These are phyloP conservation scores for Aegilops longissima DNA, from an alignment of 176 grass and related monocot genomes.

Conservation along the genomic window DNA sequence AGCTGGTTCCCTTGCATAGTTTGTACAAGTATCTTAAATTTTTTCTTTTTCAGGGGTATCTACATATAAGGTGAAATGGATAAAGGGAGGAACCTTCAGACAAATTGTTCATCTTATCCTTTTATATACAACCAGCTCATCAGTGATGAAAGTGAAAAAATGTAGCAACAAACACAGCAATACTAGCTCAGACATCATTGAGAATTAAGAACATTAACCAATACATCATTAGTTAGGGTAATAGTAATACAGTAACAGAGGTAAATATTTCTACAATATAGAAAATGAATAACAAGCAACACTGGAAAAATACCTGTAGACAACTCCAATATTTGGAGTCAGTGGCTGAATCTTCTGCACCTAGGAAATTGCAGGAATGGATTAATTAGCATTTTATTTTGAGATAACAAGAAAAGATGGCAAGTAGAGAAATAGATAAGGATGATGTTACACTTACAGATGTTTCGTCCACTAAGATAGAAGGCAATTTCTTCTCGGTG, in stretches of 20 bases:
- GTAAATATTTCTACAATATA: not conserved
- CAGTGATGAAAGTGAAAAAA: not conserved
- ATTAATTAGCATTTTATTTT: not conserved
- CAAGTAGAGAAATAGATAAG: not conserved
- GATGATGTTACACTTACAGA: constrained; percentile 48
- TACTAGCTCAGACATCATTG: not conserved
- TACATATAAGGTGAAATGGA: not conserved
- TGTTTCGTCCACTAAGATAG: constrained; percentile 79
- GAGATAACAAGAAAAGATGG: not conserved
- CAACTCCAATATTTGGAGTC: constrained; percentile 92
- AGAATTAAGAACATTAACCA: not conserved
- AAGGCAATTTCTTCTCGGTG: constrained; percentile 82
- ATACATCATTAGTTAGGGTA: not conserved
- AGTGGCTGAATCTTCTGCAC: constrained; percentile 94
- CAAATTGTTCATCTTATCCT: not conserved
- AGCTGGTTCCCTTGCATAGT: not conserved
- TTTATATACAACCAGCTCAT: not conserved
- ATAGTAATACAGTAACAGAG: not conserved
- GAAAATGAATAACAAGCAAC: constrained; percentile 4
- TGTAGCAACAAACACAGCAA: not conserved
- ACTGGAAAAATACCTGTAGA: constrained; percentile 64
- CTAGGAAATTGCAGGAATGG: constrained; percentile 32
- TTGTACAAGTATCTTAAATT: not conserved
- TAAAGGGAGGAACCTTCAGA: not conserved
- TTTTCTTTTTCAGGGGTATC: not conserved